Evolutionary conservation across 192 early-diverging fungal genomes (phyloP).

Genomic region (Entomortierella parvispora): DNA sequence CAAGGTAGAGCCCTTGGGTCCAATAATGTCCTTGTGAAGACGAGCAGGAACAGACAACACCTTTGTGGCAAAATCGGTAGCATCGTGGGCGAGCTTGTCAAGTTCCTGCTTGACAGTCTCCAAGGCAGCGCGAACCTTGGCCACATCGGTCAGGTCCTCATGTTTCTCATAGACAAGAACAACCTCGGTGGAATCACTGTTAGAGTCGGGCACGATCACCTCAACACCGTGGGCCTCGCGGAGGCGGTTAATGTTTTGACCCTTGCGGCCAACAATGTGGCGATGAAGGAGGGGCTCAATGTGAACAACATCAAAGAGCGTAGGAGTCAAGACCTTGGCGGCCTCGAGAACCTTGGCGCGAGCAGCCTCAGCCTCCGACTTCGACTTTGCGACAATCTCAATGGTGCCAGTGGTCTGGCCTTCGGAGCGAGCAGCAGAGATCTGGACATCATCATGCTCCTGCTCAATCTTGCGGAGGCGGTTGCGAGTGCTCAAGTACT

Average conservation of each 20-base stretch:
- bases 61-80: constrained; percentile 73
- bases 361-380: constrained; percentile 70
- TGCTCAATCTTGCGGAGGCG: constrained; percentile 84
- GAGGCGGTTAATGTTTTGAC: constrained; percentile 70
- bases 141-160: constrained; percentile 48
- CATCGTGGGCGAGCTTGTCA: constrained; percentile 64
- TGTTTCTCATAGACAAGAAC: constrained; percentile 82
- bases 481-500: constrained; percentile 78
- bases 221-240: constrained; percentile 74
- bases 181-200: constrained; percentile 75
- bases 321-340: constrained; percentile 62
- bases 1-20: constrained; percentile 76
- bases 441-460: constrained; percentile 64
- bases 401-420: constrained; percentile 65
- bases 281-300: constrained; percentile 84
- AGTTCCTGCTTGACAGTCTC: constrained; percentile 76
- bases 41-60: constrained; percentile 71
- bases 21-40: constrained; percentile 85
- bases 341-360: constrained; percentile 62
- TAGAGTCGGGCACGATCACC: constrained; percentile 79
- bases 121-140: constrained; percentile 58
- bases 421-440: constrained; percentile 63
- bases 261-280: constrained; percentile 72
- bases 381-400: constrained; percentile 82
- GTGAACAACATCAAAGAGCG: constrained; percentile 45